Percentiles rank a stretch among this genome's conserved stretches.
phyloP scores from a whole-genome alignment of 208 protist species.

The Acanthamoeba castellanii region DNA sequence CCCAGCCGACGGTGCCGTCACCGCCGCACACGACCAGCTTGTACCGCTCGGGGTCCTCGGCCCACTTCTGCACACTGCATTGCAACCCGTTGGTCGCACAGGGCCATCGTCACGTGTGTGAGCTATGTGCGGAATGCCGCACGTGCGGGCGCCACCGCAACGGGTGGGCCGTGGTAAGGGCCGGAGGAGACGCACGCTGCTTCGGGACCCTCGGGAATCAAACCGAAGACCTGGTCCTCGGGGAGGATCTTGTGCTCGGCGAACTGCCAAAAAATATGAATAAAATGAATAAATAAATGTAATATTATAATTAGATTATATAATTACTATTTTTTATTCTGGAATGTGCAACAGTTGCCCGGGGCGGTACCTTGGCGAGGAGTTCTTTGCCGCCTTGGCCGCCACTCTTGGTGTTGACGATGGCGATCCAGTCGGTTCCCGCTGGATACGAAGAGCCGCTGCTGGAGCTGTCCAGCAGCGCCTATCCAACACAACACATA shows the following conservation, averaged over 20 bases:
- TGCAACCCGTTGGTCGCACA: background rate
- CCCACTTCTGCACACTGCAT: slow-evolving; percentile 18
- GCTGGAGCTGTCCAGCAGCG: background rate
- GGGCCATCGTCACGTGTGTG: background rate
- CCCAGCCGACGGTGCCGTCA: slow-evolving; percentile 63
- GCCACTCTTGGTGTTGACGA: slow-evolving; percentile 72
- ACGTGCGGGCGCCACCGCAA: background rate
- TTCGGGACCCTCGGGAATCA: slow-evolving; percentile 56
- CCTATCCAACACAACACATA: background rate
- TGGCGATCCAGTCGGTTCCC: slow-evolving; percentile 55
- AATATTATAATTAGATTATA: background rate
- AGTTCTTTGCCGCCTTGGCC: slow-evolving; percentile 45
- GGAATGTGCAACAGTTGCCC: too few relatives aligned
- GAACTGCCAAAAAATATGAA: background rate
- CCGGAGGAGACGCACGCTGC: background rate
- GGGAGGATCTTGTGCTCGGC: slow-evolving; percentile 11
- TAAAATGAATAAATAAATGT: background rate
- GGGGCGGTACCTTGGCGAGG: background rate
- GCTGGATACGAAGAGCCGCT: slow-evolving; percentile 1
- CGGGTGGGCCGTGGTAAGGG: background rate
- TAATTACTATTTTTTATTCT: too few relatives aligned
- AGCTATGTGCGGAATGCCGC: background rate
- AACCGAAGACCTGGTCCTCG: slow-evolving; percentile 50
- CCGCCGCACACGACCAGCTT: slow-evolving; percentile 40
- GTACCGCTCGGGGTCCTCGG: slow-evolving; percentile 37